Percentiles rank a stretch among this genome's conserved stretches.
These are phyloP conservation scores for Cercophora scortea DNA, from an alignment of 495 filamentous ascomycete genomes.

Conservation along the genomic window DNA sequence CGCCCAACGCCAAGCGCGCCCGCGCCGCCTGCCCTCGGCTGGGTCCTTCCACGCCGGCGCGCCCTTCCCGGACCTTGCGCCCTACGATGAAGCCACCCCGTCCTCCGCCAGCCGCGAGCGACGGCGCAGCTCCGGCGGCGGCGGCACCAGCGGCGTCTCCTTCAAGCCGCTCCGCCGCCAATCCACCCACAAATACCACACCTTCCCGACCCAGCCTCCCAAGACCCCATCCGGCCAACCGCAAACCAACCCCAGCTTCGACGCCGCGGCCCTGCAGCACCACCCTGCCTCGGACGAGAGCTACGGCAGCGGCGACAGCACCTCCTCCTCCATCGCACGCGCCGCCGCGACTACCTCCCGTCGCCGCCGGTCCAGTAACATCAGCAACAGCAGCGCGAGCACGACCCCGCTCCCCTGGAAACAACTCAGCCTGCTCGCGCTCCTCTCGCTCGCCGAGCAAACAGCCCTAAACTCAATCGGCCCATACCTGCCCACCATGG, in stretches of 20 bases:
- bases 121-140: constrained; percentile 10
- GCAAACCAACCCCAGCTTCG: constrained; percentile 1
- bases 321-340: constrained; percentile 3
- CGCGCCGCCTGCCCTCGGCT: constrained; percentile 17
- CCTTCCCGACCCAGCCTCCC: constrained; percentile 86
- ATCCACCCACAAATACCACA: constrained; percentile 82
- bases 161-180: constrained; percentile 37
- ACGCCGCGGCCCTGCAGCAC: not conserved
- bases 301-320: not conserved
- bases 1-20: not conserved
- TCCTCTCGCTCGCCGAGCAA: constrained; percentile 88
- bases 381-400: not conserved
- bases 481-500: constrained; percentile 94
- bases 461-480: constrained; percentile 93
- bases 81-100: constrained; percentile 9
- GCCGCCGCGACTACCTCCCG: not conserved
- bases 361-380: not conserved
- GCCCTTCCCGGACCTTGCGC: constrained; percentile 29
- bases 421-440: constrained; percentile 76
- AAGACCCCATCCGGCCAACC: constrained; percentile 46
- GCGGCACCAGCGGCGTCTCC: not conserved
- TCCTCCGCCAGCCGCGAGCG: constrained; percentile 1
- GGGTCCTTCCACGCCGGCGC: constrained; percentile 44
- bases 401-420: constrained; percentile 68
- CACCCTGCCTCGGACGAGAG: not conserved